phyloP scores from a whole-genome alignment of 345 rosid genomes.

The Excoecaria agallocha region DNA sequence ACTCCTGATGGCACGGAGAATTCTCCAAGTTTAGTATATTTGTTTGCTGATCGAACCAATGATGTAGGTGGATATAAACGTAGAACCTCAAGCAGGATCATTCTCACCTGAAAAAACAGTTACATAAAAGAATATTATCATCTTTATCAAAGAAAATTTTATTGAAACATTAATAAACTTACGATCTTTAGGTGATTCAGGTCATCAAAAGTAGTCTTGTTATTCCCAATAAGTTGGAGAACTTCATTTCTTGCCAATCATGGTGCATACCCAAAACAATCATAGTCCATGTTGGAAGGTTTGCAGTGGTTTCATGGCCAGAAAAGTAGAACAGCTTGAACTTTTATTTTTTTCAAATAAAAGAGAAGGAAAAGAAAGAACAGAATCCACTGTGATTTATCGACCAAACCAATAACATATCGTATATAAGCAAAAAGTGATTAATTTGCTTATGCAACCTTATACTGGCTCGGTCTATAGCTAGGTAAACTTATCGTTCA shows the following conservation, averaged over 20 bases:
- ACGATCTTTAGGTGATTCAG: too few relatives aligned
- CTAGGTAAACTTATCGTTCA: too few relatives aligned
- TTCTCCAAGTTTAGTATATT: slow-evolving; percentile 1
- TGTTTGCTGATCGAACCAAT: not conserved
- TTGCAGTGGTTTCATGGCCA: slow-evolving; percentile 43
- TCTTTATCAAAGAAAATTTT: not conserved
- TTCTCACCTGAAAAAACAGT: not conserved
- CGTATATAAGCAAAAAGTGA: too few relatives aligned
- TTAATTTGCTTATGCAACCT: too few relatives aligned
- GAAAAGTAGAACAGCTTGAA: slow-evolving; percentile 30
- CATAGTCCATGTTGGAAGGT: slow-evolving; percentile 26
- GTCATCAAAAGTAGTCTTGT: not conserved
- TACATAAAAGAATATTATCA: not conserved
- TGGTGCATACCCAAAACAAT: slow-evolving; percentile 18
- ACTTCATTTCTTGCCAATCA: slow-evolving; percentile 24
- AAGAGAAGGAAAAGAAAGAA: not conserved
- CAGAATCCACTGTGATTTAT: too few relatives aligned
- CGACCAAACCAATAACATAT: too few relatives aligned
- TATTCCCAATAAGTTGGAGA: slow-evolving; percentile 7
- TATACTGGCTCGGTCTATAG: too few relatives aligned
- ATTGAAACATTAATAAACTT: too few relatives aligned
- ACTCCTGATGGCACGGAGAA: slow-evolving; percentile 1
- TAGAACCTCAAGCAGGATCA: slow-evolving; percentile 13
- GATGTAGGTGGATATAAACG: slow-evolving; percentile 10
- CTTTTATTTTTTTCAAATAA: not conserved